Conservation (phyloP, 2,329 filamentous ascomycete species). For the Botrytis fabae region DNA sequence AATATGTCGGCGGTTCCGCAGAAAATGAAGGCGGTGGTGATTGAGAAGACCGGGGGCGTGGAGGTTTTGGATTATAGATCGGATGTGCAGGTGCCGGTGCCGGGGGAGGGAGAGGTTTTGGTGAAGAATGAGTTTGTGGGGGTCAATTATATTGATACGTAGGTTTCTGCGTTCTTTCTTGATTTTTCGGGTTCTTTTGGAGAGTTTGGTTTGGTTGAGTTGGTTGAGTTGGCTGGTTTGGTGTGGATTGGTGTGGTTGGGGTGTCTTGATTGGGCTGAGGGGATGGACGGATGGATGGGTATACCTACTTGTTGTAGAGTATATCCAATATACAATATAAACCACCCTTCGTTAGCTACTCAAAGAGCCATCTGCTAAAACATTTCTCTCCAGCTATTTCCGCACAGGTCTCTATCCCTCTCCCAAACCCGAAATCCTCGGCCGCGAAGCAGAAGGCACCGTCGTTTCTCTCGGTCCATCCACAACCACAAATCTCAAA, state of each 20-base stretch:
- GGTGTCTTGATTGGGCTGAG: no score
- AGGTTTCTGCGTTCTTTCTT: conserved; percentile 24
- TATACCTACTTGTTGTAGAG: neutral
- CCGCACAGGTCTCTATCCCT: conserved; percentile 80
- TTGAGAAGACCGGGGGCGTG: conserved; percentile 69
- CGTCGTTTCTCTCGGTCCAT: conserved; percentile 61
- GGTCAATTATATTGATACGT: conserved; percentile 88
- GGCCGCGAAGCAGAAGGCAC: conserved; percentile 79
- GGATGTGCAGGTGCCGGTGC: conserved; percentile 68
- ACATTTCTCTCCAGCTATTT: conserved; percentile 61
- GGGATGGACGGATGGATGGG: no score
- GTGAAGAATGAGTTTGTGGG: conserved; percentile 79
- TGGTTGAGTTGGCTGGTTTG: no score
- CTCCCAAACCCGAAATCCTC: conserved; percentile 70
- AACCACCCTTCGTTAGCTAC: neutral
- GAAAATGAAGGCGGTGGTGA: conserved; percentile 63
- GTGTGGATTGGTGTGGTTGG: neutral
- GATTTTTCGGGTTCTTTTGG: neutral
- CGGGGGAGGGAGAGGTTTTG: conserved; percentile 68
- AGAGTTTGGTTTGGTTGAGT: neutral
- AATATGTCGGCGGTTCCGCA: conserved; percentile 29
- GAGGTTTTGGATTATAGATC: conserved; percentile 73
- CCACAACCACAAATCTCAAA: conserved; percentile 53
- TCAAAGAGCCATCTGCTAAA: neutral
- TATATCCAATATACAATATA: neutral